These are phyloP conservation scores for Geotrichum candidum DNA, from an alignment of 1,139 yeast species.

Conservation along the genomic window DNA sequence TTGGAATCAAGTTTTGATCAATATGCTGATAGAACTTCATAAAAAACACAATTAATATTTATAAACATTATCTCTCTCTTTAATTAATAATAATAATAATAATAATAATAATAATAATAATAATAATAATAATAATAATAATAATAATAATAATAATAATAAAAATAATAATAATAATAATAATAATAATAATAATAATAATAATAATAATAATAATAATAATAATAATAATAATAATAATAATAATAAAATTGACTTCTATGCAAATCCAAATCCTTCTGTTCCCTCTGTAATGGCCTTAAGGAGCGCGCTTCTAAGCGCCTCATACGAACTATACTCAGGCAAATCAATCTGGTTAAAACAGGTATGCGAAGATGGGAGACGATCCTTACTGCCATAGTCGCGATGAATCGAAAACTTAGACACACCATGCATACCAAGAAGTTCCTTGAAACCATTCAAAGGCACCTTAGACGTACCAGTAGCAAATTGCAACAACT, in stretches of 20 bases:
- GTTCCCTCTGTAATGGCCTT: conserved; percentile 91
- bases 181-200: background rate
- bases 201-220: background rate
- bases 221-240: background rate
- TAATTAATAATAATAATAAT: background rate
- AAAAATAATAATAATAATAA: background rate
- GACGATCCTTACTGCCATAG: conserved; percentile 75
- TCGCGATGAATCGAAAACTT: conserved; percentile 89
- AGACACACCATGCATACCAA: conserved; percentile 82
- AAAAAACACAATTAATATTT: background rate
- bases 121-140: background rate
- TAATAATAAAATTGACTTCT: conserved; percentile 7
- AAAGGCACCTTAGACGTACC: conserved; percentile 97
- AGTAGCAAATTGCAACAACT: conserved; percentile 88
- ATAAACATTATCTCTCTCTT: background rate
- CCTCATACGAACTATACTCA: conserved; percentile 83
- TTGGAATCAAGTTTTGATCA: background rate
- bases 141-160: background rate
- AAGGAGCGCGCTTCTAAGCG: conserved; percentile 70
- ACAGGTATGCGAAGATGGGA: conserved; percentile 95
- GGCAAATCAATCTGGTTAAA: conserved; percentile 94
- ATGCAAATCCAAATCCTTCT: conserved; percentile 91
- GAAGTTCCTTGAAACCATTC: conserved; percentile 84
- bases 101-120: background rate
- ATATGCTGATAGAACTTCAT: too few relatives aligned